Base-by-base conservation (phyloP, 352 stramenopile species). In the Pythium chondricola region DNA sequence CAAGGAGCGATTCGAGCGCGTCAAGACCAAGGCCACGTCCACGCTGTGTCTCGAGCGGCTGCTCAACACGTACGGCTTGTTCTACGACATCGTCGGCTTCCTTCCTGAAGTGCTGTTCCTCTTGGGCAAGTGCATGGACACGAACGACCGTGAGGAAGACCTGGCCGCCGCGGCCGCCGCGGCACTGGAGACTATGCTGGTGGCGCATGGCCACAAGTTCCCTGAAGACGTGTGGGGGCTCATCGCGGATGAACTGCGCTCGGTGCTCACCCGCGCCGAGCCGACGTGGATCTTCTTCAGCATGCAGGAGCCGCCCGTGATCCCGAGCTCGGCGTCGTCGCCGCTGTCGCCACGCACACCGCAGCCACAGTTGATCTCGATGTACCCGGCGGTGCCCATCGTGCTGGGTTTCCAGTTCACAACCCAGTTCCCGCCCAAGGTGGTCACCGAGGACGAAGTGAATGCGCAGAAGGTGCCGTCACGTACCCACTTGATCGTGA, bases 61-160 rank as follows among this genome's bases (percentile, higher is more conserved):
- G 13, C 48, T 87, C 2, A 64, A 88, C 21, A 80, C 76, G 35
- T 93, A 89, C 61, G 79, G 77, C 0, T 36, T 83, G n/a, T 91
- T 80, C 47, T 93, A 88, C 54, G 82, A 93, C 41, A 67, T 69
- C 17, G 75, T 91, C 4, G 82, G 79, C 0, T 91, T 91, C 33
- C 39, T 91, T 0, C 79, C 79, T 0, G 82, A 93, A 33, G 74
- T 91, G 17, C 51, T 93, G 10, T 88, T 91, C 45, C 43, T 86
- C 20, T 38, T 93, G 13, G 67, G 76, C 26, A 85, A 88, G 33
- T 88, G 75, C 36, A 88, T 90, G 81, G 78, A 86, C 55, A 75
- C 76, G 38, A 78, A 56, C 22, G 81, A 88, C 40, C 62, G 51
- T 0, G 78, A 90, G 52, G 69, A 84, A 47, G 74, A 87, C 18